phyloP scores from a whole-genome alignment of 2,329 filamentous ascomycete species.

The Colletotrichum spaethianum region DNA sequence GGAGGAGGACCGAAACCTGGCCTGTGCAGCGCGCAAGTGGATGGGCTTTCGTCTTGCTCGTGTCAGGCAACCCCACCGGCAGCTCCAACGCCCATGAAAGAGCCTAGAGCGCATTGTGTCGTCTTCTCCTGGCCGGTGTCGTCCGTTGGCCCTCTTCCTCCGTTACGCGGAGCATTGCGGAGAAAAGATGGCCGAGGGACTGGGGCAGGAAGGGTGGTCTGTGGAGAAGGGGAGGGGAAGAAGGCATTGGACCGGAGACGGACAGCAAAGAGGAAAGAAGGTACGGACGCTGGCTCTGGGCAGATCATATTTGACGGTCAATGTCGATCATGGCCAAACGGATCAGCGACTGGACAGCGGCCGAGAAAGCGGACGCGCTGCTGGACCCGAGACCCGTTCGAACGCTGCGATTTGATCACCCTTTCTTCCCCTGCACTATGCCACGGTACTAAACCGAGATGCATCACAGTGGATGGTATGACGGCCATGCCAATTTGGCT shows the following conservation, averaged over 20 bases:
- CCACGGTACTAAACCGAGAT: not conserved
- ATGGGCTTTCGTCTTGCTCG: slow-evolving; percentile 20
- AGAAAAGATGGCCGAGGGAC: slow-evolving; percentile 22
- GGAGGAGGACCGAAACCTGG: slow-evolving; percentile 27
- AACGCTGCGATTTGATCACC: not conserved
- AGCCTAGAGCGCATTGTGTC: slow-evolving; percentile 22
- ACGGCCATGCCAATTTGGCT: slow-evolving; percentile 18
- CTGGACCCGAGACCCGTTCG: slow-evolving; percentile 7
- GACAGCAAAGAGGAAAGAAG: slow-evolving; percentile 4
- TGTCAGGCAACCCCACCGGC: slow-evolving; percentile 7
- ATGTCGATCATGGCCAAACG: not conserved
- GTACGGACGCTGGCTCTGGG: not conserved
- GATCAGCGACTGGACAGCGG: slow-evolving; percentile 5
- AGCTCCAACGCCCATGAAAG: not conserved
- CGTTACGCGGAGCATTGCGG: slow-evolving; percentile 32
- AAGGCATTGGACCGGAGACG: not conserved
- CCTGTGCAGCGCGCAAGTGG: slow-evolving; percentile 24
- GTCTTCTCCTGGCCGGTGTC: slow-evolving; percentile 16
- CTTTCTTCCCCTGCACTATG: not conserved
- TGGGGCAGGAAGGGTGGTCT: slow-evolving; percentile 7
- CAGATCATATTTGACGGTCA: not conserved
- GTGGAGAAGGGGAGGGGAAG: slow-evolving; percentile 15
- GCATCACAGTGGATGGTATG: slow-evolving; percentile 3
- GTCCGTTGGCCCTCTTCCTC: slow-evolving; percentile 27
- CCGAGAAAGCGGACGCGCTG: slow-evolving; percentile 10